A percentile compares a stretch with the other conserved stretches of the same genome.
These are phyloP conservation scores for Chytridiales sp. DNA, from an alignment of 371 early-diverging fungal species.

Conservation along the genomic window DNA sequence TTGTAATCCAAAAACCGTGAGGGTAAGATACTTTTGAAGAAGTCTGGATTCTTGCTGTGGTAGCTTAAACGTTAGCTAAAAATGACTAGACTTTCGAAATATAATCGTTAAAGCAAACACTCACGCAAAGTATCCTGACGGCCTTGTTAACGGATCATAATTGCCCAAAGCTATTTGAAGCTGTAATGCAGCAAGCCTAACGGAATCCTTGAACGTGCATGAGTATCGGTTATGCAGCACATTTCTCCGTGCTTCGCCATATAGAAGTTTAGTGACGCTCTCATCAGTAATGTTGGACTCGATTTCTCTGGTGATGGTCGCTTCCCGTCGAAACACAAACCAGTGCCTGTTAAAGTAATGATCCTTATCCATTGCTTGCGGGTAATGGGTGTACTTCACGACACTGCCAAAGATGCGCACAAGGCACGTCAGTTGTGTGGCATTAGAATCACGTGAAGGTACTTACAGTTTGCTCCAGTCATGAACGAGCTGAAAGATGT, in stretches of 20 bases:
- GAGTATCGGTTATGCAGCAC: conserved; percentile 47
- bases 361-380: conserved; percentile 44
- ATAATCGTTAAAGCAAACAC: conserved; percentile 2
- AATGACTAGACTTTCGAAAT: background rate
- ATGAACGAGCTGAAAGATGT: conserved; percentile 43
- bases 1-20: conserved; percentile 23
- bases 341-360: conserved; percentile 51
- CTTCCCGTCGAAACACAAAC: conserved; percentile 52
- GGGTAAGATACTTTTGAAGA: conserved; percentile 33
- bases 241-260: conserved; percentile 48
- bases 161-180: conserved; percentile 45
- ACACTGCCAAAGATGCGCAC: conserved; percentile 22
- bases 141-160: conserved; percentile 38
- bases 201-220: conserved; percentile 45
- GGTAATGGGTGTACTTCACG: conserved; percentile 49
- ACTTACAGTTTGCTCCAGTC: conserved; percentile 44
- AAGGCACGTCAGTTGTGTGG: background rate
- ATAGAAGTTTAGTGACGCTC: conserved; percentile 29
- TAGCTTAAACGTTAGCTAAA: background rate
- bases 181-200: conserved; percentile 47
- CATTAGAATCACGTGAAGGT: background rate
- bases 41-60: conserved; percentile 9
- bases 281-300: conserved; percentile 28
- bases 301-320: conserved; percentile 33
- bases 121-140: conserved; percentile 43